Conservation (phyloP, 163 green algal species). For the Coccomyxa subellipsoidea region DNA sequence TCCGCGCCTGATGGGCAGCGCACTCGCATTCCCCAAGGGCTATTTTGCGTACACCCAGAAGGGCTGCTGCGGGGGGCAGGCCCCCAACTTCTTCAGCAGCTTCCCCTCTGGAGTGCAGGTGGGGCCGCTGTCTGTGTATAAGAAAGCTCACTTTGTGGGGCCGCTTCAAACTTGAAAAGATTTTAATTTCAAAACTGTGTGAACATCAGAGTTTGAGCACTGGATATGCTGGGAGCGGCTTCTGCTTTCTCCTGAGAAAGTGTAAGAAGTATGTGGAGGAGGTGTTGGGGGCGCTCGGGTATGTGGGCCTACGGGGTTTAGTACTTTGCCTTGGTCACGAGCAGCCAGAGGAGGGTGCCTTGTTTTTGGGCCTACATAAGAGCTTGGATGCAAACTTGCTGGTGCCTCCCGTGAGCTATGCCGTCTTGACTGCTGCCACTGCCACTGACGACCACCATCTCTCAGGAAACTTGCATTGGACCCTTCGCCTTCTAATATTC, state of each 20-base stretch:
- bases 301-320: no score
- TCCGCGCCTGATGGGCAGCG: neutral
- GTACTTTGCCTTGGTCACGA: no score
- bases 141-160: neutral
- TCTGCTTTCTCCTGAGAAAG: no score
- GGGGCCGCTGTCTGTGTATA: neutral
- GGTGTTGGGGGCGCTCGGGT: no score
- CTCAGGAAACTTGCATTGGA: neutral
- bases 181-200: neutral
- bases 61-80: neutral
- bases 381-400: no score
- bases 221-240: no score
- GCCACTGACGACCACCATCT: neutral
- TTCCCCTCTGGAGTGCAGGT: neutral
- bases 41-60: neutral
- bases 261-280: no score
- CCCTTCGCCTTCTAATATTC: neutral
- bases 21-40: neutral
- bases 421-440: no score
- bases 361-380: no score
- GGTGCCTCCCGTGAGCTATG: no score
- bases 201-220: no score
- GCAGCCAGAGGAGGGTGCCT: no score
- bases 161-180: neutral
- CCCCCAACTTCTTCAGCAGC: constrained; percentile 3